Percentiles rank a stretch among this genome's conserved stretches.
Conservation (phyloP, 1,284 basidiomycete genomes). For the Trametes sp. region DNA sequence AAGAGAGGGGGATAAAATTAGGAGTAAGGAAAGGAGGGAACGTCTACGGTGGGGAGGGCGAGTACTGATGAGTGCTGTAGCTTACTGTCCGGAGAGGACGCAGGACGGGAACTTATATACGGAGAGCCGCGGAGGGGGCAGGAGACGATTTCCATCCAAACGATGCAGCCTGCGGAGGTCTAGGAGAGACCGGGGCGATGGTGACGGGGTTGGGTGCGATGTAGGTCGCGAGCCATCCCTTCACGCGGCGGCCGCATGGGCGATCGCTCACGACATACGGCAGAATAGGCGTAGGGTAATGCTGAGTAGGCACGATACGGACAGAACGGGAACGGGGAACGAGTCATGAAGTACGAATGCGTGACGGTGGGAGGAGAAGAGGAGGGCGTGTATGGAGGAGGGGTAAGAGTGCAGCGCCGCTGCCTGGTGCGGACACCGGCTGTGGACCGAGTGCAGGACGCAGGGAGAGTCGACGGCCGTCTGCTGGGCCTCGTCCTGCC, state of each 20-base stretch:
- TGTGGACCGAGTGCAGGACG: background rate
- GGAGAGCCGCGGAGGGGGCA: slow-evolving; percentile 11
- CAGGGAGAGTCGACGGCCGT: background rate
- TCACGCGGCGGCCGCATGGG: slow-evolving; percentile 25
- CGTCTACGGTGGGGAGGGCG: slow-evolving; percentile 20
- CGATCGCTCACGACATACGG: slow-evolving; percentile 16
- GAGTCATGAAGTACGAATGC: background rate
- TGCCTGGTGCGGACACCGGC: background rate
- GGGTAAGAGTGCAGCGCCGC: slow-evolving; percentile 1
- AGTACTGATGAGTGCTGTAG: slow-evolving; percentile 22
- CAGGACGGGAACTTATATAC: slow-evolving; percentile 32
- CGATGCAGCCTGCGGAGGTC: slow-evolving; percentile 7
- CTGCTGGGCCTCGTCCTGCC: slow-evolving; percentile 6
- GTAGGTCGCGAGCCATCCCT: background rate
- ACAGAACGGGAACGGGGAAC: slow-evolving; percentile 6
- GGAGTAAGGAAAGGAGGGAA: slow-evolving; percentile 27
- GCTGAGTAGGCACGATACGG: slow-evolving; percentile 5
- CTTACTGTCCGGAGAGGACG: slow-evolving; percentile 24
- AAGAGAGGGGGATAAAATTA: slow-evolving; percentile 24
- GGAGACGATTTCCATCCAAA: slow-evolving; percentile 1
- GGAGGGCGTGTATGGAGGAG: background rate
- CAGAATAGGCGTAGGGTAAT: slow-evolving; percentile 15
- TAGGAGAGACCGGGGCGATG: slow-evolving; percentile 9
- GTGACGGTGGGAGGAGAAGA: slow-evolving; percentile 10
- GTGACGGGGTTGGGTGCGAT: slow-evolving; percentile 16